Evolutionary conservation across 306 rosid species (phyloP).

Genomic region (Phaseolus lunatus): DNA sequence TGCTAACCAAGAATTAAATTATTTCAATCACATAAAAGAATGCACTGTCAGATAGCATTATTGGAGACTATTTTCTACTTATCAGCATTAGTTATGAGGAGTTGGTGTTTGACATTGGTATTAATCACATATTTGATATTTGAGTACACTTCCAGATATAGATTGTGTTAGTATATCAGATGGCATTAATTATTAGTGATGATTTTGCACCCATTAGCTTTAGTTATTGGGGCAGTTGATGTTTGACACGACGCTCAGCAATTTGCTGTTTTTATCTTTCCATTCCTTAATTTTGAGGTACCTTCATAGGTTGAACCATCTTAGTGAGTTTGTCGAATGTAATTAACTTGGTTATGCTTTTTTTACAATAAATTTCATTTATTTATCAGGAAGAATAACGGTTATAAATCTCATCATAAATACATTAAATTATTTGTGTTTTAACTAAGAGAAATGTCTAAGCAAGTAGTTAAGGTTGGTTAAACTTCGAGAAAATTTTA

Average conservation of each 20-base stretch:
- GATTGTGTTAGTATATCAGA: not conserved
- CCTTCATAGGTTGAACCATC: not conserved
- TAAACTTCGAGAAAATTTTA: too few species aligned
- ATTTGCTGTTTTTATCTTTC: not conserved
- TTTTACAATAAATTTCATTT: not conserved
- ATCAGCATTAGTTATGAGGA: not conserved
- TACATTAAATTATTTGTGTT: too few species aligned
- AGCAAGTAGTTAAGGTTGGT: too few species aligned
- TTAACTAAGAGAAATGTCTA: too few species aligned
- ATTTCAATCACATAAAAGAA: slow-evolving; percentile 2
- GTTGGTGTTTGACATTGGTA: slow-evolving; percentile 19
- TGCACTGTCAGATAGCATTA: slow-evolving; percentile 11
- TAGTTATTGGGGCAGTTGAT: slow-evolving; percentile 11
- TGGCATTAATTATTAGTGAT: not conserved
- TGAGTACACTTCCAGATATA: not conserved
- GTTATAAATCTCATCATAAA: too few species aligned
- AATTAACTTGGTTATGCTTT: not conserved
- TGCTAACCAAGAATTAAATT: not conserved
- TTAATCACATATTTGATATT: slow-evolving; percentile 8
- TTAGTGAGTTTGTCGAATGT: not conserved
- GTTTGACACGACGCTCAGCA: slow-evolving; percentile 5
- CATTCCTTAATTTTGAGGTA: slow-evolving; percentile 3
- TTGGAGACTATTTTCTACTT: not conserved
- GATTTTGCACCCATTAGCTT: not conserved
- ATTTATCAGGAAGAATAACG: not conserved